phyloP scores from a whole-genome alignment of 768 basidiomycete genomes.

The Termitomyces titanicus region DNA sequence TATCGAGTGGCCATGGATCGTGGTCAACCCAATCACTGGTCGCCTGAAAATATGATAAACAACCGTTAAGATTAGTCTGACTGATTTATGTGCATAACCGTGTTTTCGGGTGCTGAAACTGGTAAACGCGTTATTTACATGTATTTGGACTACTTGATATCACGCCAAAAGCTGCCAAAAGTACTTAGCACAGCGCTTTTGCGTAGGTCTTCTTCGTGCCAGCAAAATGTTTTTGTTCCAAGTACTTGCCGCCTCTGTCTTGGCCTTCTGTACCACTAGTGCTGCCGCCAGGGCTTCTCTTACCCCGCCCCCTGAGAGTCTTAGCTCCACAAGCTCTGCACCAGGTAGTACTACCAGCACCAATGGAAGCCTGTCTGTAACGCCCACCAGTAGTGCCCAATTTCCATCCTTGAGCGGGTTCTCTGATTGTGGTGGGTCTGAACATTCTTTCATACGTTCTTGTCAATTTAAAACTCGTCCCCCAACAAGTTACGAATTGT shows the following conservation, averaged over 20 bases:
- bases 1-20: too few relatives aligned
- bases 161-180: too few relatives aligned
- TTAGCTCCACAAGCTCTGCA: slow-evolving; percentile 4
- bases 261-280: neutral
- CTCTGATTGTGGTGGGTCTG: slow-evolving; percentile 34
- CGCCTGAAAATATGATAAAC: too few relatives aligned
- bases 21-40: too few relatives aligned
- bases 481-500: slow-evolving; percentile 39
- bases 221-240: neutral
- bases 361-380: slow-evolving; percentile 16
- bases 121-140: too few relatives aligned
- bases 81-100: too few relatives aligned
- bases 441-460: neutral
- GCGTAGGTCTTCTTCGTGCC: neutral
- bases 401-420: slow-evolving; percentile 37
- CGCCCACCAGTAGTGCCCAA: slow-evolving; percentile 28
- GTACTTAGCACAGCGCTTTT: neutral
- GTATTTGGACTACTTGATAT: neutral
- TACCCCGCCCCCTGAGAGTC: slow-evolving; percentile 12
- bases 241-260: neutral
- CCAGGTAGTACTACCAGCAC: slow-evolving; percentile 8
- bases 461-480: neutral
- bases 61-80: too few relatives aligned
- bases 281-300: slow-evolving; percentile 12
- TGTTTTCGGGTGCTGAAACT: too few relatives aligned